Conservation (phyloP, 768 basidiomycete species). For the Trametes elegans region DNA sequence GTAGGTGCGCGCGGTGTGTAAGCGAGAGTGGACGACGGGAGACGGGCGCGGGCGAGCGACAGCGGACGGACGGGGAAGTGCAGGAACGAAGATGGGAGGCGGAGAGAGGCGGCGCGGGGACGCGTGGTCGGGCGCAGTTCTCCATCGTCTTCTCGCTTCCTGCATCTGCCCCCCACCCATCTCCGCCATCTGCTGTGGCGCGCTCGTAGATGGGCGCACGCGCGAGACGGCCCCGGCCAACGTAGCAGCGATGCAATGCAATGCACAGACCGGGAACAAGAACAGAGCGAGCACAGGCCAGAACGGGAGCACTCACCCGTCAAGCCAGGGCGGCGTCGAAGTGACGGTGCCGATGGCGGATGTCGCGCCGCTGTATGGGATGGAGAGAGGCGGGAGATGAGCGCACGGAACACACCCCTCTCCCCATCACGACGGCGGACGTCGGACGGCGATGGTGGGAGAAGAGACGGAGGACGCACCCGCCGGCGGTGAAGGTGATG, state of each 20-base stretch:
- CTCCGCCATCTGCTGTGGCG: too few relatives aligned
- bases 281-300: too few relatives aligned
- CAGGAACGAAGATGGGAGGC: neutral
- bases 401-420: neutral
- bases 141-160: too few relatives aligned
- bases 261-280: neutral
- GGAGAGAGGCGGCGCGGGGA: too few relatives aligned
- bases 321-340: slow-evolving; percentile 9
- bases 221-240: neutral
- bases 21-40: neutral
- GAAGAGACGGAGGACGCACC: neutral
- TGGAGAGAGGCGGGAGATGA: neutral
- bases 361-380: neutral
- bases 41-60: neutral
- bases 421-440: neutral
- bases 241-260: too few relatives aligned
- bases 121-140: too few relatives aligned
- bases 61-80: neutral
- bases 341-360: slow-evolving; percentile 7
- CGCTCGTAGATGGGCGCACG: too few relatives aligned
- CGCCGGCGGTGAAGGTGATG: slow-evolving; percentile 21
- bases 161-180: too few relatives aligned
- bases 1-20: too few relatives aligned
- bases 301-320: slow-evolving; percentile 3
- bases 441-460: too few relatives aligned